Evolutionary conservation across 1,284 basidiomycete species (phyloP).

Genomic region (Rhodotorula sp.): DNA sequence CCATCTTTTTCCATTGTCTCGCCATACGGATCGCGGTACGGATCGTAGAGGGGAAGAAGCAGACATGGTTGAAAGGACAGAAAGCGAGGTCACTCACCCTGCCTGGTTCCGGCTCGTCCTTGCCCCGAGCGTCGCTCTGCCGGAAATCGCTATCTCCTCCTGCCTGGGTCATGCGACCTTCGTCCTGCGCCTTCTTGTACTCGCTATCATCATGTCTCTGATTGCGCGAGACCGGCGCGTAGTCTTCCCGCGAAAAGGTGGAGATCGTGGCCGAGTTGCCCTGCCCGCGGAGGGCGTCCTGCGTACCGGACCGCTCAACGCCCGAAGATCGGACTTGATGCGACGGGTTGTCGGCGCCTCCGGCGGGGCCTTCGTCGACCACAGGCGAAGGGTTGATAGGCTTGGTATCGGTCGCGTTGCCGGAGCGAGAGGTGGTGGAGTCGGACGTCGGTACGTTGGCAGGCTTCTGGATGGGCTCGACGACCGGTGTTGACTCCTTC

Average conservation of each 20-base stretch:
- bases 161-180: background rate
- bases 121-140: no score
- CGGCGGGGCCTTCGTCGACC: constrained; percentile 7
- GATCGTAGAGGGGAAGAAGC: background rate
- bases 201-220: background rate
- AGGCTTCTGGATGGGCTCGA: constrained; percentile 8
- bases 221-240: background rate
- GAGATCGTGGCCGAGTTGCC: constrained; percentile 4
- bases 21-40: no score
- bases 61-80: no score
- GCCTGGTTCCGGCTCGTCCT: constrained; percentile 3
- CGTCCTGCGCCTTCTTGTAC: background rate
- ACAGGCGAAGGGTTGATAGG: constrained; percentile 1
- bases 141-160: constrained; percentile 1
- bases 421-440: background rate
- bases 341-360: background rate
- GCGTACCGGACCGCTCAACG: background rate
- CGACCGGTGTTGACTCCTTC: background rate
- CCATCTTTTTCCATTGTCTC: no score
- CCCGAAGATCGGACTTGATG: background rate
- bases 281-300: constrained; percentile 12
- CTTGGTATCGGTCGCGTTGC: background rate
- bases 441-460: background rate
- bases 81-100: background rate
- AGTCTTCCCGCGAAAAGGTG: background rate